phyloP scores from a whole-genome alignment of 306 rosid species.

The Vigna nakashimae region DNA sequence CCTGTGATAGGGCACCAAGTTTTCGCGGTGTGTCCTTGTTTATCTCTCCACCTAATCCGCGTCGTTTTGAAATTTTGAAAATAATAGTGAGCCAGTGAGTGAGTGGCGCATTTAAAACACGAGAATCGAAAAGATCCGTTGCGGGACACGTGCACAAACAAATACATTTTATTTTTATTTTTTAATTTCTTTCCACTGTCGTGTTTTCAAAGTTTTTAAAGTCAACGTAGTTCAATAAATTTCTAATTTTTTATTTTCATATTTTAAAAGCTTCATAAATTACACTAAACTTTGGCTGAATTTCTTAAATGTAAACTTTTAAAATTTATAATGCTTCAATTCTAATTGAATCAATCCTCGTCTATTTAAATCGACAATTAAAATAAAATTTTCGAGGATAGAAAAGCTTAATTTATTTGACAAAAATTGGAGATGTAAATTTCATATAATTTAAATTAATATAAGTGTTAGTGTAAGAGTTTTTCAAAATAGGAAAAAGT shows the following conservation, averaged over 20 bases:
- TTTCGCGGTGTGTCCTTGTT: slow-evolving; percentile 9
- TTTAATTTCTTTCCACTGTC: too few relatives aligned
- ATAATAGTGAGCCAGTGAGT: background rate
- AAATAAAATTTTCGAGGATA: too few relatives aligned
- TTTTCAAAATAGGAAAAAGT: too few relatives aligned
- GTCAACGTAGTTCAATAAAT: background rate
- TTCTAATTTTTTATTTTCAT: background rate
- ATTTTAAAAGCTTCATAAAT: too few relatives aligned
- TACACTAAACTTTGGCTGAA: too few relatives aligned
- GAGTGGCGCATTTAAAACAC: slow-evolving; percentile 22
- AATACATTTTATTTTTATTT: too few relatives aligned
- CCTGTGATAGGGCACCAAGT: background rate
- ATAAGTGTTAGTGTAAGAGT: too few relatives aligned
- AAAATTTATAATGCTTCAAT: too few relatives aligned
- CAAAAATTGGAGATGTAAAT: background rate
- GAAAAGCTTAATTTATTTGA: background rate
- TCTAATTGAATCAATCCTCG: too few relatives aligned
- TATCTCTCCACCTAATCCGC: slow-evolving; percentile 18
- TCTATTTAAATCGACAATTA: too few relatives aligned
- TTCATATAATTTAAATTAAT: too few relatives aligned
- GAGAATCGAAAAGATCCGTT: slow-evolving; percentile 33
- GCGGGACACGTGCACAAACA: slow-evolving; percentile 38
- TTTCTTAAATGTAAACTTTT: too few relatives aligned
- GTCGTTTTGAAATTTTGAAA: slow-evolving; percentile 1
- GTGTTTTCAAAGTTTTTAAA: background rate